A percentile compares a stretch with the other conserved stretches of the same genome.
phyloP scores from a whole-genome alignment of 1,284 basidiomycete genomes.

The Kalmanozyma brasiliensis region DNA sequence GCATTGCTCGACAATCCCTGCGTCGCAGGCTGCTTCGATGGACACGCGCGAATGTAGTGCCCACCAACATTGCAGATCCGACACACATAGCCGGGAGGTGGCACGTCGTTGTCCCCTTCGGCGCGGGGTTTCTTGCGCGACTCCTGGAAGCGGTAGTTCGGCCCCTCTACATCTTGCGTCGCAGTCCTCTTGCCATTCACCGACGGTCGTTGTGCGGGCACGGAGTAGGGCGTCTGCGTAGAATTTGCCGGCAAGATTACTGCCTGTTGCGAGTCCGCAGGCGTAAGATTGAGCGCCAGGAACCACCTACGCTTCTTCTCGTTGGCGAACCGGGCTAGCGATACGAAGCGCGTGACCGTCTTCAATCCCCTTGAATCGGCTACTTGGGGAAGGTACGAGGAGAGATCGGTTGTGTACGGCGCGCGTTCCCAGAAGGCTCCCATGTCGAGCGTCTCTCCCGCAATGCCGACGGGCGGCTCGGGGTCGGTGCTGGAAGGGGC shows the following conservation, averaged over 20 bases:
- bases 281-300: constrained; percentile 56
- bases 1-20: no score
- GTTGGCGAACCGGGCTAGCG: constrained; percentile 59
- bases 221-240: constrained; percentile 39
- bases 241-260: constrained; percentile 18
- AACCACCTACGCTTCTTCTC: constrained; percentile 63
- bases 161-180: constrained; percentile 14
- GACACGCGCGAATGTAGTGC: constrained; percentile 53
- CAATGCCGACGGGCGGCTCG: constrained; percentile 31
- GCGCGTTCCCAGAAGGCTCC: constrained; percentile 64
- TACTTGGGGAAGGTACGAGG: constrained; percentile 14
- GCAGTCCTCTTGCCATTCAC: not conserved
- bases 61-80: constrained; percentile 41
- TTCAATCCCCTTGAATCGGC: constrained; percentile 13
- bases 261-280: constrained; percentile 16
- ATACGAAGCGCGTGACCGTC: constrained; percentile 57
- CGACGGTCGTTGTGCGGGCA: constrained; percentile 5
- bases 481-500: constrained; percentile 22
- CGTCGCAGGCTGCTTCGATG: constrained; percentile 28
- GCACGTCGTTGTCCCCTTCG: constrained; percentile 23
- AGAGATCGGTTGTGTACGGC: constrained; percentile 54
- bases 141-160: constrained; percentile 42
- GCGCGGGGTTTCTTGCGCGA: constrained; percentile 11
- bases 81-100: constrained; percentile 56
- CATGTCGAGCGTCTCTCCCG: constrained; percentile 14